Conservation (phyloP, 164 flowering plant species). For the Cinnamomum chago region DNA sequence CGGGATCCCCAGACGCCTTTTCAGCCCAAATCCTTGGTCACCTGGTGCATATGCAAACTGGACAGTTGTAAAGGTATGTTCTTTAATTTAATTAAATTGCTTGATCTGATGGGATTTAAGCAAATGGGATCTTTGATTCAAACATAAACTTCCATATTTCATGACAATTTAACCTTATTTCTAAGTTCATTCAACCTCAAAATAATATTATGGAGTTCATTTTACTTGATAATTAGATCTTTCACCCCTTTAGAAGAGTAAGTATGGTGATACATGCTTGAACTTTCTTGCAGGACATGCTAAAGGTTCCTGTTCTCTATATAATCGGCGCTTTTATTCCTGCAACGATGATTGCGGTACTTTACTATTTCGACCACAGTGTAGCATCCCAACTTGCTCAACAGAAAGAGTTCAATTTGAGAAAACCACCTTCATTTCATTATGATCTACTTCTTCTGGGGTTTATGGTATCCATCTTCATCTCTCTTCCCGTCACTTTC, state of each 20-base stretch:
- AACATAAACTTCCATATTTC: background rate
- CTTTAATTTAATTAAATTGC: background rate
- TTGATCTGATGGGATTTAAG: background rate
- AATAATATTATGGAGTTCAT: background rate
- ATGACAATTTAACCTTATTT: background rate
- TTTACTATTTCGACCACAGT: slow-evolving; percentile 97
- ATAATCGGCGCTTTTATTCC: slow-evolving; percentile 95
- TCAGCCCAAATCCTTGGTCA: slow-evolving; percentile 99
- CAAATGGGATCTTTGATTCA: background rate
- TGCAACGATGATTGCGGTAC: slow-evolving; percentile 98
- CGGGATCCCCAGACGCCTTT: slow-evolving; percentile 90
- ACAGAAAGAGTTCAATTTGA: slow-evolving; percentile 93
- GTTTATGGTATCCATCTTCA: slow-evolving; percentile 57
- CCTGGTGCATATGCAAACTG: slow-evolving; percentile 96
- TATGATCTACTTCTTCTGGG: slow-evolving; percentile 93
- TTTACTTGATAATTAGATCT: background rate
- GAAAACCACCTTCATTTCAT: slow-evolving; percentile 93
- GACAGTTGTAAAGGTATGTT: slow-evolving; percentile 82
- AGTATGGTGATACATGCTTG: background rate
- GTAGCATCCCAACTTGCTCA: slow-evolving; percentile 99
- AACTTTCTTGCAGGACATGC: slow-evolving; percentile 71
- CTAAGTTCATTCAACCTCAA: too few species aligned
- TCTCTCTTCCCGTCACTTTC: background rate
- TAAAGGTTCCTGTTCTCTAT: slow-evolving; percentile 78
- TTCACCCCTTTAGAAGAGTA: background rate